Percentiles rank a stretch among this genome's conserved stretches.
These are phyloP conservation scores for Pharnaceum exiguum DNA, from an alignment of 148 eudicot species.

Conservation along the genomic window DNA sequence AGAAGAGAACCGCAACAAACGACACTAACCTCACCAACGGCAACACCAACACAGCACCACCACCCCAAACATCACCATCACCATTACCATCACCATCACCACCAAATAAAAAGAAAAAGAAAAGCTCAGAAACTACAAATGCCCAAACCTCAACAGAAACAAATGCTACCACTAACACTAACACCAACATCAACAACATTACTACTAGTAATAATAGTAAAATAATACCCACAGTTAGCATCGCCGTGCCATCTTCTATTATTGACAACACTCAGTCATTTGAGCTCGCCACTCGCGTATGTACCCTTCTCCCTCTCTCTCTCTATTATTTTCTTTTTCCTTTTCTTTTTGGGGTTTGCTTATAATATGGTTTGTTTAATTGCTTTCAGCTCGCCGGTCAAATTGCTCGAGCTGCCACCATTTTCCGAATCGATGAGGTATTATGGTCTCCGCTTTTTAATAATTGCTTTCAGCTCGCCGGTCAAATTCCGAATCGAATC, in stretches of 20 bases:
- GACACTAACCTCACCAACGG: conserved; percentile 23
- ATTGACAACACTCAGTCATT: conserved; percentile 84
- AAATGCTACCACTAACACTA: no score
- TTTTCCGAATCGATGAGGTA: conserved; percentile 91
- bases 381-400: conserved; percentile 81
- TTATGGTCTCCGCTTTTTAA: neutral
- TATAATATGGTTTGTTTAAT: neutral
- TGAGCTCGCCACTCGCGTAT: conserved; percentile 93
- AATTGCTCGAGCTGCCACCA: conserved; percentile 96
- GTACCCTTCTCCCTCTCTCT: neutral
- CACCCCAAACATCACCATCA: neutral
- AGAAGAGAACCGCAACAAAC: conserved; percentile 11
- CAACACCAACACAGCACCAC: conserved; percentile 15
- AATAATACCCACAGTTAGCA: conserved; percentile 49
- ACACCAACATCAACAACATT: no score
- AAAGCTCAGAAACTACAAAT: conserved; percentile 11
- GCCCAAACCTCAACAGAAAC: no score
- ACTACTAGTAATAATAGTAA: no score
- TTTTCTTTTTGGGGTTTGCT: neutral
- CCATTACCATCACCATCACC: conserved; percentile 23
- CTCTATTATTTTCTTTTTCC: neutral
- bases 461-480: neutral
- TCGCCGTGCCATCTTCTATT: conserved; percentile 81
- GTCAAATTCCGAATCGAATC: no score
- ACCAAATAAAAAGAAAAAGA: conserved; percentile 30